These are phyloP conservation scores for Lepidium campestre DNA, from an alignment of 441 rosid genomes.

Conservation along the genomic window DNA sequence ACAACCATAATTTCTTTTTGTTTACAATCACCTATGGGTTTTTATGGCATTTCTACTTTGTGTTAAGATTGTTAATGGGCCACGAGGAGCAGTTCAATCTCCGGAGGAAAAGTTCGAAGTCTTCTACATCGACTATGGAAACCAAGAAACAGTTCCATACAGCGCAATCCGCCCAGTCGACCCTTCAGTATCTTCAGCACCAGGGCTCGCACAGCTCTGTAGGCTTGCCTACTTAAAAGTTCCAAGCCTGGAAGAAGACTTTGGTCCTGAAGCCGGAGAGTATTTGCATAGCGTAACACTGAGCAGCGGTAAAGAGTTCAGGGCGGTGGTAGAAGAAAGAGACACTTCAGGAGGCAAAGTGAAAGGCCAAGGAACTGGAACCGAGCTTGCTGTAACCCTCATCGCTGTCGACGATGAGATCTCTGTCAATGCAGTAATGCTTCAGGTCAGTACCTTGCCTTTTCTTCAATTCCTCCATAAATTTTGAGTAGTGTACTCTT, in stretches of 20 bases:
- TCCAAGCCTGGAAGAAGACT: conserved; percentile 74
- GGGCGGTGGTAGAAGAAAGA: conserved; percentile 78
- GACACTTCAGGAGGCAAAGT: conserved; percentile 84
- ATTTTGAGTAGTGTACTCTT: not conserved
- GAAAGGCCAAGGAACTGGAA: conserved; percentile 95
- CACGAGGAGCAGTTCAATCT: conserved; percentile 73
- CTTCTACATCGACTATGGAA: conserved; percentile 92
- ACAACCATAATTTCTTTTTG: not conserved
- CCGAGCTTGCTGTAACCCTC: conserved; percentile 62
- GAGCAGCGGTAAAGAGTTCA: conserved; percentile 60
- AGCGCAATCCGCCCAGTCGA: conserved; percentile 68
- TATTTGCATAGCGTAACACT: conserved; percentile 57
- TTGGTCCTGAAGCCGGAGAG: conserved; percentile 78
- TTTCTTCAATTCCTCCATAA: not conserved
- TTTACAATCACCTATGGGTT: not conserved
- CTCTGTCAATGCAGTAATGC: conserved; percentile 79
- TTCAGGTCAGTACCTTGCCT: conserved; percentile 49
- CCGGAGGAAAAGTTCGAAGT: conserved; percentile 77
- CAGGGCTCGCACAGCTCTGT: conserved; percentile 90
- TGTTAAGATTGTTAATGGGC: conserved; percentile 75
- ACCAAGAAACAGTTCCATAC: conserved; percentile 81
- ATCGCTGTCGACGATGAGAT: conserved; percentile 74
- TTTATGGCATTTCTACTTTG: conserved; percentile 4
- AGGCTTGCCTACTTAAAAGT: conserved; percentile 87
- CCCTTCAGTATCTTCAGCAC: conserved; percentile 59